Conservation (phyloP, 2,329 filamentous ascomycete genomes). For the Lecanicillium sp. region DNA sequence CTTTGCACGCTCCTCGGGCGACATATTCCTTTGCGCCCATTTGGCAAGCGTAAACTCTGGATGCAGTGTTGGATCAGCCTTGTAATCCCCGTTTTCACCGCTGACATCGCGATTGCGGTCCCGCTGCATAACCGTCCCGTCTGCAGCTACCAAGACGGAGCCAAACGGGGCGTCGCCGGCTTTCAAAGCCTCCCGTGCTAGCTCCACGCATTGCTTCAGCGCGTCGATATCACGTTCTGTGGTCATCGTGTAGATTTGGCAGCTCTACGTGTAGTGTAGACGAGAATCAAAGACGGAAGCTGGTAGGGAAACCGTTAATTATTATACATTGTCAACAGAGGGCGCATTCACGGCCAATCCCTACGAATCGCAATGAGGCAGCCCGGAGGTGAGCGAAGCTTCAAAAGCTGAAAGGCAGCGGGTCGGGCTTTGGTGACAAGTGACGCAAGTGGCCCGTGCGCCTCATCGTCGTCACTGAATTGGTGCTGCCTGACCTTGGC, state of each 20-base stretch:
- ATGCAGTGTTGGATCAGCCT: conserved; percentile 24
- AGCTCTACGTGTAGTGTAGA: no score
- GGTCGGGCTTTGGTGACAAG: no score
- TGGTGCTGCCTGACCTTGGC: not conserved
- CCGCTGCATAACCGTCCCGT: conserved; percentile 18
- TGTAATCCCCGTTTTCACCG: conserved; percentile 16
- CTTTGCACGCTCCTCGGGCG: conserved; percentile 29
- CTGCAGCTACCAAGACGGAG: conserved; percentile 23
- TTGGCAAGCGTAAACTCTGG: conserved; percentile 28
- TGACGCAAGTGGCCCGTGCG: conserved; percentile 11
- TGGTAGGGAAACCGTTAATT: no score
- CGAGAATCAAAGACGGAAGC: no score
- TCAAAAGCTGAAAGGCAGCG: no score
- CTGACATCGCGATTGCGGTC: conserved; percentile 28
- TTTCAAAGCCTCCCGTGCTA: conserved; percentile 27
- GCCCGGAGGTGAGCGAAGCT: no score
- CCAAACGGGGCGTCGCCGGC: conserved; percentile 29
- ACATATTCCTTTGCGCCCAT: conserved; percentile 27
- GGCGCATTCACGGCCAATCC: no score
- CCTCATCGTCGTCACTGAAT: conserved; percentile 5
- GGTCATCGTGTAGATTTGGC: no score
- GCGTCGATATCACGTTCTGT: not conserved
- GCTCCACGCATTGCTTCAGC: conserved; percentile 16
- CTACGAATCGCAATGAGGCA: no score
- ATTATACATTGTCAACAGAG: no score